Conservation (phyloP, 2,329 filamentous ascomycete genomes). For the Claviceps citrina region DNA sequence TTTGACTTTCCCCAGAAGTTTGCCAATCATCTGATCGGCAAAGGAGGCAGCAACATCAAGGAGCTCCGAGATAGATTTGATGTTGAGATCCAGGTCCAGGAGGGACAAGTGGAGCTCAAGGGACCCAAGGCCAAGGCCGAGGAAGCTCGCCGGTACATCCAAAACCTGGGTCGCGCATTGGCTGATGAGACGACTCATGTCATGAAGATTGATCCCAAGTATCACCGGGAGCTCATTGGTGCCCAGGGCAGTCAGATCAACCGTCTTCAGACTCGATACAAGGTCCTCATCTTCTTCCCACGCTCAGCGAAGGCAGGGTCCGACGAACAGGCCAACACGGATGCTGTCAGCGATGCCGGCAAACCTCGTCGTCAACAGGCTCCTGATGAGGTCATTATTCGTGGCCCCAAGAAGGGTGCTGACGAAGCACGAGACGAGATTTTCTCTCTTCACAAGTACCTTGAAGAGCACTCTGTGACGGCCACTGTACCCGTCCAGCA, state of each 20-base stretch:
- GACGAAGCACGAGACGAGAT: constrained; percentile 88
- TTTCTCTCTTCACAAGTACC: constrained; percentile 72
- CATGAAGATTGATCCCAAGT: constrained; percentile 85
- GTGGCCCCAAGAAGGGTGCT: constrained; percentile 82
- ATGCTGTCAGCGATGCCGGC: constrained; percentile 52
- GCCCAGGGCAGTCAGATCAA: constrained; percentile 78
- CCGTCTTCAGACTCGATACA: constrained; percentile 80
- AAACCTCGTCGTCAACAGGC: constrained; percentile 57
- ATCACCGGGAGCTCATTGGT: constrained; percentile 86
- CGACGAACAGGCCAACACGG: constrained; percentile 57
- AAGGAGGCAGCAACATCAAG: constrained; percentile 50
- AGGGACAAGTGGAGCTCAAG: constrained; percentile 90
- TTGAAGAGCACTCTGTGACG: constrained; percentile 71
- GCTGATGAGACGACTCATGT: constrained; percentile 81
- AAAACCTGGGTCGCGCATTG: constrained; percentile 61
- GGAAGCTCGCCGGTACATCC: constrained; percentile 68
- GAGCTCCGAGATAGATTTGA: constrained; percentile 53
- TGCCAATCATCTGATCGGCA: constrained; percentile 68
- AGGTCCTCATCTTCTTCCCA: constrained; percentile 91
- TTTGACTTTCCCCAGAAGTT: constrained; percentile 95
- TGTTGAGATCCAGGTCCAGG: constrained; percentile 72
- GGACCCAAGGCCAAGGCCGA: constrained; percentile 92
- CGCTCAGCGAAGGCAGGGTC: constrained; percentile 41
- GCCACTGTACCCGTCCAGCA: constrained; percentile 74
- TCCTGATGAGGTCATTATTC: constrained; percentile 76